Conservation (phyloP, 176 grass and related monocot genomes). For the Avena sativa region DNA sequence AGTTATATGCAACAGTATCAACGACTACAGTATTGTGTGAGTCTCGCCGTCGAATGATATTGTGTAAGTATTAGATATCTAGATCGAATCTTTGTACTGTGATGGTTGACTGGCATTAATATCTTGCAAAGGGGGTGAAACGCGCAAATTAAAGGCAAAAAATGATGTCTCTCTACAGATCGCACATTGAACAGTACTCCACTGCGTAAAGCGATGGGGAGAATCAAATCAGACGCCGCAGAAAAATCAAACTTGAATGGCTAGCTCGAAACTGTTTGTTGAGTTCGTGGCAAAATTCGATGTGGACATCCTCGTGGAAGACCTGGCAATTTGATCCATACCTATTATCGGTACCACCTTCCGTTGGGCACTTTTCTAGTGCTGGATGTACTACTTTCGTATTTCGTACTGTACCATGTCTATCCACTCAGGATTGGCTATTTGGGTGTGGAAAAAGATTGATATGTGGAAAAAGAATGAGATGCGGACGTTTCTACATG, state of each 20-base stretch:
- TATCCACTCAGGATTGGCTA: slow-evolving; percentile 29
- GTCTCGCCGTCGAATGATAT: neutral
- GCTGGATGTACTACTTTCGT: neutral
- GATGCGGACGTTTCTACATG: neutral
- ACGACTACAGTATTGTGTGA: no score
- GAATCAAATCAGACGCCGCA: slow-evolving; percentile 5
- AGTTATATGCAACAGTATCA: no score
- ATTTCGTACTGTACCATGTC: slow-evolving; percentile 14
- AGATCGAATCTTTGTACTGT: neutral
- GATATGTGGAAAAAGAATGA: neutral
- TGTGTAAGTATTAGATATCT: neutral
- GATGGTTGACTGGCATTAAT: neutral
- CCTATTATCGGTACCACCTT: slow-evolving; percentile 23
- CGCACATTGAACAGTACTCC: slow-evolving; percentile 3
- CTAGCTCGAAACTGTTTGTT: neutral
- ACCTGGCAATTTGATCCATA: neutral
- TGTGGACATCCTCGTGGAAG: slow-evolving; percentile 19
- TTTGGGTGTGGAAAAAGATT: neutral
- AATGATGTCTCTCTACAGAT: neutral
- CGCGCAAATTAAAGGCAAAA: neutral
- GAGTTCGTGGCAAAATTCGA: neutral
- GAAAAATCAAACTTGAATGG: slow-evolving; percentile 30
- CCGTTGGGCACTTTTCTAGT: neutral
- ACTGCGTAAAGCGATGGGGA: neutral
- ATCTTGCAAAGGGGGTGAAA: neutral